Conservation (phyloP, 2,329 filamentous ascomycete genomes). For the Metarhizium brunneum region DNA sequence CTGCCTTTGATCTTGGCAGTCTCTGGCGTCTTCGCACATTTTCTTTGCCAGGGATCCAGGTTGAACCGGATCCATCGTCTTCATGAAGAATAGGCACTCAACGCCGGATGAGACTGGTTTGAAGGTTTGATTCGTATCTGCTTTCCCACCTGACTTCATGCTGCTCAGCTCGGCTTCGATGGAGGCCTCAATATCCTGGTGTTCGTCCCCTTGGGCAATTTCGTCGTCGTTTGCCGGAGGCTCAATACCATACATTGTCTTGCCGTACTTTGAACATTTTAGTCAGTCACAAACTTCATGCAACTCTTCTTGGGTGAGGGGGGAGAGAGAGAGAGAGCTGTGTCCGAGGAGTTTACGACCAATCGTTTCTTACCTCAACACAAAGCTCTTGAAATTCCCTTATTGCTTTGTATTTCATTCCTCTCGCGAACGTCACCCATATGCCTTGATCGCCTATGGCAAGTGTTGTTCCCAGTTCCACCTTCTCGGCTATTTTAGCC, state of each 20-base stretch:
- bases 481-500: slow-evolving; percentile 34
- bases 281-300: neutral
- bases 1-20: slow-evolving; percentile 28
- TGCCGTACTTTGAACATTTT: slow-evolving; percentile 45
- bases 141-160: slow-evolving; percentile 38
- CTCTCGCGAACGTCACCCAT: slow-evolving; percentile 68
- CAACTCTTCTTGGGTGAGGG: neutral
- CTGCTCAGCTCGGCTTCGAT: slow-evolving; percentile 63
- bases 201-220: slow-evolving; percentile 31
- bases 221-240: slow-evolving; percentile 24
- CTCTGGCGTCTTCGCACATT: slow-evolving; percentile 46
- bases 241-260: slow-evolving; percentile 47
- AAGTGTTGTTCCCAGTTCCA: slow-evolving; percentile 36
- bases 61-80: slow-evolving; percentile 44
- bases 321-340: neutral
- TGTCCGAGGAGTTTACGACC: too few relatives aligned
- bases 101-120: slow-evolving; percentile 43
- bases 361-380: slow-evolving; percentile 42
- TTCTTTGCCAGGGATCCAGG: slow-evolving; percentile 43
- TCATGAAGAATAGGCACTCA: slow-evolving; percentile 57
- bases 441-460: slow-evolving; percentile 64
- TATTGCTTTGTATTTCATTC: slow-evolving; percentile 61
- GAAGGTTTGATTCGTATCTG: slow-evolving; percentile 38
- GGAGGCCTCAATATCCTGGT: slow-evolving; percentile 61
- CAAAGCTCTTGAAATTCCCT: slow-evolving; percentile 59